Evolutionary conservation across 352 stramenopile genomes (phyloP).

Genomic region (Pythium apleroticum): DNA sequence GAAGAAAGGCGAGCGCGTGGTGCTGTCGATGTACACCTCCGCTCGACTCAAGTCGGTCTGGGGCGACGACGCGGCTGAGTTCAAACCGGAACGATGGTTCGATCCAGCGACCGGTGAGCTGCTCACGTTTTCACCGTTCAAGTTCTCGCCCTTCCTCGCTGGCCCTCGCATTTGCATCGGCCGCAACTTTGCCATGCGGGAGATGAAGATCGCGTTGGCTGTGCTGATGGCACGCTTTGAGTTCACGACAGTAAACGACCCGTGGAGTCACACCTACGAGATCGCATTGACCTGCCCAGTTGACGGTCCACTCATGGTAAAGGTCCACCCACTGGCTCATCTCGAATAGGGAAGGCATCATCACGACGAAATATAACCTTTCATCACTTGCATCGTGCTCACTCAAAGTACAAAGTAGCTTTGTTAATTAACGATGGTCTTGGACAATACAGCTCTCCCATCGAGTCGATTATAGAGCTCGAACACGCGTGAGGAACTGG

Average conservation of each 20-base stretch:
- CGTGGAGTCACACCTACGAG: conserved; percentile 40
- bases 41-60: conserved; percentile 43
- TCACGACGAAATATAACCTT: no score
- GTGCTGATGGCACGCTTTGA: conserved; percentile 46
- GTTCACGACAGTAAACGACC: conserved; percentile 39
- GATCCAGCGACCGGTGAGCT: conserved; percentile 43
- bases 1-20: conserved; percentile 36
- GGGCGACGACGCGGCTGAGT: conserved; percentile 51
- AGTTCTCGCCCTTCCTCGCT: conserved; percentile 52
- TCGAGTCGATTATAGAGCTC: conserved; percentile 5
- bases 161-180: conserved; percentile 57
- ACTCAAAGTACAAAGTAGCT: no score
- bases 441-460: no score
- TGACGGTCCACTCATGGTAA: no score
- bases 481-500: conserved; percentile 12
- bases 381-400: no score
- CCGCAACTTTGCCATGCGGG: conserved; percentile 49
- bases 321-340: not conserved
- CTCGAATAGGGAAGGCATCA: no score
- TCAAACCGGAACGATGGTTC: conserved; percentile 66
- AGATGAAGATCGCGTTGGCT: conserved; percentile 49
- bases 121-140: conserved; percentile 39
- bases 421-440: not conserved
- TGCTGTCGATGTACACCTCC: conserved; percentile 46
- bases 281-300: no score